phyloP scores from a whole-genome alignment of 2,329 filamentous ascomycete species.

The Xylaria sp. region DNA sequence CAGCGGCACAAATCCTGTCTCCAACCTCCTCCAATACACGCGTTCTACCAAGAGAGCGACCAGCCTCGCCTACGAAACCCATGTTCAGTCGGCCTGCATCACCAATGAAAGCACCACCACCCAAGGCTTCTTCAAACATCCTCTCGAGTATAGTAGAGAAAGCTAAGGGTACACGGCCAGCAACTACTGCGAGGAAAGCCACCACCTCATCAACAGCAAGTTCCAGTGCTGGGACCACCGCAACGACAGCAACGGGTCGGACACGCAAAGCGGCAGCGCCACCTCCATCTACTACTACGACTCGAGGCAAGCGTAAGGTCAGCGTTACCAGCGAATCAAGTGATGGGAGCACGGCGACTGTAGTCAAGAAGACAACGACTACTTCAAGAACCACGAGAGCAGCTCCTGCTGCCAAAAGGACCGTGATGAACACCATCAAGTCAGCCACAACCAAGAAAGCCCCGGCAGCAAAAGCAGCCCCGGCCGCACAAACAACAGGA shows the following conservation, averaged over 20 bases:
- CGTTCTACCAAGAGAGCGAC: slow-evolving; percentile 64
- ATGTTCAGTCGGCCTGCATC: slow-evolving; percentile 56
- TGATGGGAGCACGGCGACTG: slow-evolving; percentile 72
- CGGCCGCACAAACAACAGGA: slow-evolving; percentile 56
- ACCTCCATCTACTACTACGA: slow-evolving; percentile 55
- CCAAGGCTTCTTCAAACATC: slow-evolving; percentile 55
- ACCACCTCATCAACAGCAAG: slow-evolving; percentile 58
- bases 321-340: slow-evolving; percentile 73
- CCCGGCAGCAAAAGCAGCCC: slow-evolving; percentile 55
- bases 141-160: slow-evolving; percentile 70
- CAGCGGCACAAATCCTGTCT: slow-evolving; percentile 75
- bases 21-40: slow-evolving; percentile 86
- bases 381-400: slow-evolving; percentile 53
- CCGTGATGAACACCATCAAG: slow-evolving; percentile 65
- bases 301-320: slow-evolving; percentile 62
- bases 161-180: slow-evolving; percentile 64
- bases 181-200: slow-evolving; percentile 59
- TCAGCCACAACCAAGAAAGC: slow-evolving; percentile 63
- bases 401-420: slow-evolving; percentile 60
- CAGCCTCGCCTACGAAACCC: slow-evolving; percentile 65
- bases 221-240: slow-evolving; percentile 49
- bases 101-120: slow-evolving; percentile 53
- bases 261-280: slow-evolving; percentile 54
- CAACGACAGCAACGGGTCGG: slow-evolving; percentile 47
- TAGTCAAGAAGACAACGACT: slow-evolving; percentile 64